Base-by-base conservation (phyloP, 306 rosid genomes). In the Prunus padus region DNA sequence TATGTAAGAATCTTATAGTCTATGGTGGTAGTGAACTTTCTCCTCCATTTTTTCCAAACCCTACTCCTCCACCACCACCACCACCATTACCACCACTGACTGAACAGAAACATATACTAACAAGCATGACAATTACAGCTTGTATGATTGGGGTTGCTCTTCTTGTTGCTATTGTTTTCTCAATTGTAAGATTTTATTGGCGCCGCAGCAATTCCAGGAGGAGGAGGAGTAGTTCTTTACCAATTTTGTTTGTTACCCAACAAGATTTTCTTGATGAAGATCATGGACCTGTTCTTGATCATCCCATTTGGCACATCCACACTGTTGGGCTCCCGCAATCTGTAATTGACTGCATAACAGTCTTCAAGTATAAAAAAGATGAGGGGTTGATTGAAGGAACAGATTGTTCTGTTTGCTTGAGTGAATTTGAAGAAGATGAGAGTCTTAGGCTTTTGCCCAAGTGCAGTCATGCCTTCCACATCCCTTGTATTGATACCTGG, bases 351-450 rank as follows among this genome's bases (percentile, higher is more conserved):
- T 88, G 96, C 13, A 89, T 89, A 73, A 76, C 88, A 0, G 86
- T 84, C 23, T 88, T 78, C 62, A 80, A 82, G 50, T 91, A 86
- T 74, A 75, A 60, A 30, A 91, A 85, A 76, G 78, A 74, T 1
- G 96, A 90, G 59, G 89, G 88, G 3, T 59, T 93, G 42, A 73
- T 88, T 5, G 98, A 89, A 8, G 93, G 89, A 26, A 79, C 90
- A 4, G 93, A 91, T 50, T 93, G 98, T 42, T 87, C 98, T 54
- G 91, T 93, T 75, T 93, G 98, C 72, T 74, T 93, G 8, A 64
- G 88, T 30, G 97, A 93, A 54, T 93, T 93, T 69, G 79, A 87
- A 82, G 83, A 89, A 16, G 88, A 86, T 10, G 91, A 93, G 57
- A 88, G 59, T 52, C 87, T 93, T 1, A 78, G 92, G 61, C 76